Evolutionary conservation across 257 asterid genomes (phyloP), one percentile per base, ranked within the genome.

Genomic region (Scutellaria baicalensis): DNA sequence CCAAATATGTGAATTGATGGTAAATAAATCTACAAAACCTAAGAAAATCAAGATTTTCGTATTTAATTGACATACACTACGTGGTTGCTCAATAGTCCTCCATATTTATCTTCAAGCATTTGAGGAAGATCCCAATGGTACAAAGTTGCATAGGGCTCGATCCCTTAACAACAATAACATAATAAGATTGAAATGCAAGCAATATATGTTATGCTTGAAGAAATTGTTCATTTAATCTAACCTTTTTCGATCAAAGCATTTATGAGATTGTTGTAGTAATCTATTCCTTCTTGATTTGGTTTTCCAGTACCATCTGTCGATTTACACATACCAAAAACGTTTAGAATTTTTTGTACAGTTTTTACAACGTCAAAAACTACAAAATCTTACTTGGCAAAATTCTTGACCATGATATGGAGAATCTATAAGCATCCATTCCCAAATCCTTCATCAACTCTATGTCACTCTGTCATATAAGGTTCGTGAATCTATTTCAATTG

Each of bases 91-190:
- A 92, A 75, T 12, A 89, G 67, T 56, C 97, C 96, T 43, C 81
- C 87, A 62, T 92, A 92, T 35, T 57, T 66, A 72, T 92, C 96
- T 78, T 92, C 82, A 59, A 92, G 93, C 39, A 54, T 51, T 73
- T 87, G 93, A 2, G 96, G 97, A 21, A 91, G 93, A 71, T 91
- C 97, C 97, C 97, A 91, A 64, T 91, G 97, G 78, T 87, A 92
- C 20, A 92, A 59, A 49, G 96, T 92, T 11, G 69, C 97, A 60
- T 77, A 87, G 1, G 96, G 97, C 76, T 84, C 74, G 68, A 92
- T 88, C 58, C 96, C 96, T 91, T 61, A 17, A 27, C 33, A 27
- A 27, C 33, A 27, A 27, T 2, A 23, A 27, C 2, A 27, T 27
- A 27, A 27, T 27, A 27, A 27, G 33, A 27, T 27, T 27, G 33